Percentiles rank a stretch among this genome's conserved stretches.
phyloP scores from a whole-genome alignment of 1,284 basidiomycete genomes.

The Leccinum holopus region DNA sequence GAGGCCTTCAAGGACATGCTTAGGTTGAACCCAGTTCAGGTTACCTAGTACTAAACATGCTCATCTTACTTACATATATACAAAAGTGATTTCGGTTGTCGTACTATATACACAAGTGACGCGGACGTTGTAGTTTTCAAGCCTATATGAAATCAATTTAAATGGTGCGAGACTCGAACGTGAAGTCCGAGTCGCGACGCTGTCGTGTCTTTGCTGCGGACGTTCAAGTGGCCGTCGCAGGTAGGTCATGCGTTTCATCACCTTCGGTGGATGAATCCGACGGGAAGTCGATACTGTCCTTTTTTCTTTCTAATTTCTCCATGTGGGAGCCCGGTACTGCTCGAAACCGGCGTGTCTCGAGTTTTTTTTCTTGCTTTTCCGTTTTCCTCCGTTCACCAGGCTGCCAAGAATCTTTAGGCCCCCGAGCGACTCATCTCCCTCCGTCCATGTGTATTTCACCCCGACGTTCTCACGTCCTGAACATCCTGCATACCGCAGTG shows the following conservation, averaged over 20 bases:
- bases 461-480: conserved; percentile 19
- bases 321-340: conserved; percentile 8
- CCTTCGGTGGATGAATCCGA: conserved; percentile 3
- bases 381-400: conserved; percentile 8
- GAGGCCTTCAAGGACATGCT: too few relatives aligned
- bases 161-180: conserved; percentile 4
- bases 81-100: too few relatives aligned
- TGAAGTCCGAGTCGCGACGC: neutral
- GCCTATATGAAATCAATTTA: too few relatives aligned
- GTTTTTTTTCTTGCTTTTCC: neutral
- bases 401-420: conserved; percentile 14
- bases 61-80: too few relatives aligned
- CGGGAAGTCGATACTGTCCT: conserved; percentile 3
- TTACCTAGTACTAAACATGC: too few relatives aligned
- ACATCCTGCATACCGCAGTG: conserved; percentile 7
- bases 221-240: conserved; percentile 6
- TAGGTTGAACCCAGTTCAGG: too few relatives aligned
- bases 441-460: conserved; percentile 13
- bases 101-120: too few relatives aligned
- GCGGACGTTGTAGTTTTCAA: too few relatives aligned
- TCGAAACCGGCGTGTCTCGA: neutral
- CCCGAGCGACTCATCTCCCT: conserved; percentile 15
- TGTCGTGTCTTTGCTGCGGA: conserved; percentile 11
- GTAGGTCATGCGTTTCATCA: conserved; percentile 5
- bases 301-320: neutral